These are phyloP conservation scores for Blastocystis sp. DNA, from an alignment of 352 stramenopile genomes.

Conservation along the genomic window DNA sequence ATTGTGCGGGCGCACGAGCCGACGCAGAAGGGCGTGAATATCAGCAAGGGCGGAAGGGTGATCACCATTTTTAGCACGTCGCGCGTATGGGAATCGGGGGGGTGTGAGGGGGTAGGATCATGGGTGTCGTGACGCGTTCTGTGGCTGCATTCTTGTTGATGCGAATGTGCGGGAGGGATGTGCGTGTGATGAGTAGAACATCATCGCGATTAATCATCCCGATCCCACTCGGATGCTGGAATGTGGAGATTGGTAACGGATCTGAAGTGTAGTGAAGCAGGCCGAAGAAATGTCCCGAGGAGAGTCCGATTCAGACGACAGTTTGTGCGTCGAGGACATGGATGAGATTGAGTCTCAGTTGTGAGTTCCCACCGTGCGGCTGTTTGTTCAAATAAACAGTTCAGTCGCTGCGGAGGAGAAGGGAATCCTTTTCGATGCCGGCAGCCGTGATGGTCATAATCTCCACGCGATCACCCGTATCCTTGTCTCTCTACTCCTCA, in stretches of 20 bases:
- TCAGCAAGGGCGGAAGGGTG: slow-evolving; percentile 80
- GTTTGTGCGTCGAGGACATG: not conserved
- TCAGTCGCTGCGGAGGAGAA: slow-evolving; percentile 89
- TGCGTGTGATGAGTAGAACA: slow-evolving; percentile 53
- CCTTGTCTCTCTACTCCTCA: slow-evolving; percentile 91
- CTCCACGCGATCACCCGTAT: slow-evolving; percentile 93
- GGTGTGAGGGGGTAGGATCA: slow-evolving; percentile 63
- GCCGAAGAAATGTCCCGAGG: not conserved
- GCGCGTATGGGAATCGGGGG: slow-evolving; percentile 6
- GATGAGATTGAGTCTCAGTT: not conserved
- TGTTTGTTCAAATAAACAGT: slow-evolving; percentile 18
- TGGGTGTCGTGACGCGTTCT: slow-evolving; percentile 69
- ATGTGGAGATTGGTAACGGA: not conserved
- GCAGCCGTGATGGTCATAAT: slow-evolving; percentile 90
- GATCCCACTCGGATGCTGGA: slow-evolving; percentile 19
- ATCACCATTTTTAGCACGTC: slow-evolving; percentile 72
- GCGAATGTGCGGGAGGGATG: not conserved
- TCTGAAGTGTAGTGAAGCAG: not conserved
- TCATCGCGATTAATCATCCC: slow-evolving; percentile 65
- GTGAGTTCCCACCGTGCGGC: not conserved
- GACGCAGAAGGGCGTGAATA: slow-evolving; percentile 81
- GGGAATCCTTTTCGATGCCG: slow-evolving; percentile 84
- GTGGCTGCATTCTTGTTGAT: slow-evolving; percentile 69
- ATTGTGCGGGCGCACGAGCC: slow-evolving; percentile 86
- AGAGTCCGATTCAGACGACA: not conserved